Evolutionary conservation across 305 asterid genomes (phyloP).

Genomic region (Coffea humblotiana): DNA sequence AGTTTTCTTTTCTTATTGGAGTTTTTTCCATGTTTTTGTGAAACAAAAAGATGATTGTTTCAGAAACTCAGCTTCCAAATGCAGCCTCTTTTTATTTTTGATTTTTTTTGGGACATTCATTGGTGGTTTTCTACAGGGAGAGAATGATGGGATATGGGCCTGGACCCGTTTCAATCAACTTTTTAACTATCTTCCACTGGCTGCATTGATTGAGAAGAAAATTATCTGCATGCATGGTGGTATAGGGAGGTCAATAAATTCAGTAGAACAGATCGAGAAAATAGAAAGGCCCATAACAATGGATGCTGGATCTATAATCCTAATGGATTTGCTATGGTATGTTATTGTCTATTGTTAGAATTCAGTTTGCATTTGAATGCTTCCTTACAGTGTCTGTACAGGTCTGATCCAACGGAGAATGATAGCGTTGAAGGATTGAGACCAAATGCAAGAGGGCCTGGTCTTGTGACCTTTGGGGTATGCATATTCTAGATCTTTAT

Average conservation of each 20-base stretch:
- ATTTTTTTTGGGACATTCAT: conserved; percentile 20
- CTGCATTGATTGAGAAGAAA: conserved; percentile 96
- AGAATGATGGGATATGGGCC: conserved; percentile 98
- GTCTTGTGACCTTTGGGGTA: conserved; percentile 98
- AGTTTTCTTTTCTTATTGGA: background rate
- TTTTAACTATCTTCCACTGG: conserved; percentile 93
- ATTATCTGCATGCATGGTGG: conserved; percentile 99
- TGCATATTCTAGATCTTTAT: conserved; percentile 21
- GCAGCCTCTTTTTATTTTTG: background rate
- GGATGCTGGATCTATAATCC: conserved; percentile 97
- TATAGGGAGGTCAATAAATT: conserved; percentile 92
- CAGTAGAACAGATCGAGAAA: conserved; percentile 97
- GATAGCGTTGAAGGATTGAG: conserved; percentile 94
- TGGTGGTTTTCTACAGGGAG: conserved; percentile 65
- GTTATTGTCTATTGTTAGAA: conserved; percentile 21
- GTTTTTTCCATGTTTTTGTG: too few relatives aligned
- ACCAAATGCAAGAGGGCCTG: conserved; percentile 99
- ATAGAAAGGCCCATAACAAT: conserved; percentile 98
- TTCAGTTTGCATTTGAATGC: conserved; percentile 14
- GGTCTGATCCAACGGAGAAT: conserved; percentile 99
- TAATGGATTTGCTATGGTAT: conserved; percentile 98
- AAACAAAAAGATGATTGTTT: too few relatives aligned
- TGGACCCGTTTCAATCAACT: conserved; percentile 98
- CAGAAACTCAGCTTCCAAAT: too few relatives aligned
- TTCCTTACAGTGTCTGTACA: conserved; percentile 36